Conservation (phyloP, 495 filamentous ascomycete genomes). For the Annulohypoxylon bovei region DNA sequence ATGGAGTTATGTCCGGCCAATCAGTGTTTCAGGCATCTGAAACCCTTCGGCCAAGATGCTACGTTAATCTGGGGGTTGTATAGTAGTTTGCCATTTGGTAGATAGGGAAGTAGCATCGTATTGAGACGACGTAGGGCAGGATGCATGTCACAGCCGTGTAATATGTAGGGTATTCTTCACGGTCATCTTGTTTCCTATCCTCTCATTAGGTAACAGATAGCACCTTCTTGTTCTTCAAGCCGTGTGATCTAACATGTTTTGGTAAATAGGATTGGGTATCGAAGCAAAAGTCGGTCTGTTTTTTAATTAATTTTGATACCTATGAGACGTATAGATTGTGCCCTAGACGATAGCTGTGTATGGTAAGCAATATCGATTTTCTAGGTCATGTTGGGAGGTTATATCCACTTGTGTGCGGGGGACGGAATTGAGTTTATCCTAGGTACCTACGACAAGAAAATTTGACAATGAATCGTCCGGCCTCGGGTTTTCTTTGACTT, state of each 20-base stretch:
- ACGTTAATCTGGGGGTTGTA: conserved; percentile 4
- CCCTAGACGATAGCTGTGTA: conserved; percentile 13
- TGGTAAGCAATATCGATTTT: conserved; percentile 29
- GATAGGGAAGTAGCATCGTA: background rate
- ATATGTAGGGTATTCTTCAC: conserved; percentile 1
- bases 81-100: conserved; percentile 4
- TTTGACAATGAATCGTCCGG: conserved; percentile 11
- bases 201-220: conserved; percentile 11
- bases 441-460: conserved; percentile 5
- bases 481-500: background rate
- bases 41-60: conserved; percentile 7
- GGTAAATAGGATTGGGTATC: conserved; percentile 21
- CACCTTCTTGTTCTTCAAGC: background rate
- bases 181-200: conserved; percentile 13
- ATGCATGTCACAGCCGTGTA: conserved; percentile 23
- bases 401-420: conserved; percentile 6
- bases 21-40: background rate
- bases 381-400: conserved; percentile 15
- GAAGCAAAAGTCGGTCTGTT: conserved; percentile 33
- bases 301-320: conserved; percentile 32
- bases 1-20: conserved; percentile 7
- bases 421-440: background rate
- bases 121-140: conserved; percentile 8
- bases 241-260: conserved; percentile 13
- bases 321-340: conserved; percentile 4